These are phyloP conservation scores for Colletotrichum truncatum DNA, from an alignment of 2,329 filamentous ascomycete species.

Conservation along the genomic window DNA sequence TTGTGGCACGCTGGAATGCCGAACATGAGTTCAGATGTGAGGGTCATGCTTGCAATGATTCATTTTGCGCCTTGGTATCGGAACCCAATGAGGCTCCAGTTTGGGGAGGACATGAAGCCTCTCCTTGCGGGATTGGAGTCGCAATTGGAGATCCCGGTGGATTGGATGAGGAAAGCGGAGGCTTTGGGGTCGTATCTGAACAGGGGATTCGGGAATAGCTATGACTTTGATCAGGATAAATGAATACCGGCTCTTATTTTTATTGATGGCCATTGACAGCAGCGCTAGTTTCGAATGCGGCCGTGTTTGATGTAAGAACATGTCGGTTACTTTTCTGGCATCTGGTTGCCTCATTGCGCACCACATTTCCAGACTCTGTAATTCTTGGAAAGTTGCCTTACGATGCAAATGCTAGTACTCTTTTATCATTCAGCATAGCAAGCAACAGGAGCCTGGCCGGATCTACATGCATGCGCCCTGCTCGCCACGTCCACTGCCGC, in stretches of 20 bases:
- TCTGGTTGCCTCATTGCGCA: too few species aligned
- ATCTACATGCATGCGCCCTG: neutral
- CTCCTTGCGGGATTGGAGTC: slow-evolving; percentile 48
- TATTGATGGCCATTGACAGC: neutral
- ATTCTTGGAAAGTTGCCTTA: neutral
- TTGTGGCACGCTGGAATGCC: slow-evolving; percentile 74
- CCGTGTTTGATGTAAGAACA: neutral
- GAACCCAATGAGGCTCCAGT: slow-evolving; percentile 65
- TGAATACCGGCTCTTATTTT: slow-evolving; percentile 16
- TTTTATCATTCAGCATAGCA: too few species aligned
- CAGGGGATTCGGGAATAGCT: slow-evolving; percentile 68
- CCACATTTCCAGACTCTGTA: too few species aligned
- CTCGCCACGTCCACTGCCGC: too few species aligned
- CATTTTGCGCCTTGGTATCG: slow-evolving; percentile 67
- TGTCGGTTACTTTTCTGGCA: too few species aligned
- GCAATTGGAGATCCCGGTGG: slow-evolving; percentile 58
- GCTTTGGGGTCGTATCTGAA: slow-evolving; percentile 59
- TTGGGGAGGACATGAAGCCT: slow-evolving; percentile 58
- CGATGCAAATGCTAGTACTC: too few species aligned
- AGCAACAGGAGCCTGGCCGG: neutral
- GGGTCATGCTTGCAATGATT: slow-evolving; percentile 69
- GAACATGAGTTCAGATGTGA: slow-evolving; percentile 57
- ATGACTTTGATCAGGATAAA: slow-evolving; percentile 64
- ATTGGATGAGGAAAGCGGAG: slow-evolving; percentile 54
- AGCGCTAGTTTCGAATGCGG: neutral